Conservation (phyloP, 495 filamentous ascomycete species). For the Penicillium riverlandense region DNA sequence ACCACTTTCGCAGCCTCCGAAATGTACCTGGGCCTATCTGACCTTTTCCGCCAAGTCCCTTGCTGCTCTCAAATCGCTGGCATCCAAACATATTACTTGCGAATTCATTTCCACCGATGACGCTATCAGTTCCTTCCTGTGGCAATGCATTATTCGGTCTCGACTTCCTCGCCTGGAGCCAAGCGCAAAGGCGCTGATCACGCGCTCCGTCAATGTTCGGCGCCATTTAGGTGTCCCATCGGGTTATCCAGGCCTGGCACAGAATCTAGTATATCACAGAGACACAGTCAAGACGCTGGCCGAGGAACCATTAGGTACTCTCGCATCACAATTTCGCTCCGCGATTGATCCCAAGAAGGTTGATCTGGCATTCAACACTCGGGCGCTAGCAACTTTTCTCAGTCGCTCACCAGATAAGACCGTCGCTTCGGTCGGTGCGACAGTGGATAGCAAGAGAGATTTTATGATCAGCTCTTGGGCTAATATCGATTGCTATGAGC, state of each 20-base stretch:
- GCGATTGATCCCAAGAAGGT: conserved; percentile 31
- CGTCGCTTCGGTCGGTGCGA: conserved; percentile 16
- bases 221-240: conserved; percentile 32
- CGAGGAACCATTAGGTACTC: conserved; percentile 24
- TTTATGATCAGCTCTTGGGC: conserved; percentile 50
- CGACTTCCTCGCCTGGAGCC: conserved; percentile 31
- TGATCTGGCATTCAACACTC: conserved; percentile 24
- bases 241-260: conserved; percentile 38
- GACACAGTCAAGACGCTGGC: conserved; percentile 21
- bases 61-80: conserved; percentile 31
- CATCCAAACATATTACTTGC: conserved; percentile 18
- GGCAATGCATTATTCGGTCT: conserved; percentile 39
- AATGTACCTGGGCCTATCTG: conserved; percentile 37
- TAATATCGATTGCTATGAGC: conserved; percentile 32
- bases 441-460: conserved; percentile 27
- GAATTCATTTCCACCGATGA: conserved; percentile 47
- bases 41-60: conserved; percentile 25
- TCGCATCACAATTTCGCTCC: conserved; percentile 38
- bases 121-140: conserved; percentile 46
- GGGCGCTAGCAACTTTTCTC: conserved; percentile 37
- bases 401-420: conserved; percentile 22
- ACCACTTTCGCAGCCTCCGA: conserved; percentile 7
- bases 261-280: conserved; percentile 33
- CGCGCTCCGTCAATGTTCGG: conserved; percentile 47
- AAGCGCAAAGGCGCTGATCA: conserved; percentile 23